Evolutionary conservation across 257 asterid genomes (phyloP).

Genomic region (Nicotiana tomentosiformis): DNA sequence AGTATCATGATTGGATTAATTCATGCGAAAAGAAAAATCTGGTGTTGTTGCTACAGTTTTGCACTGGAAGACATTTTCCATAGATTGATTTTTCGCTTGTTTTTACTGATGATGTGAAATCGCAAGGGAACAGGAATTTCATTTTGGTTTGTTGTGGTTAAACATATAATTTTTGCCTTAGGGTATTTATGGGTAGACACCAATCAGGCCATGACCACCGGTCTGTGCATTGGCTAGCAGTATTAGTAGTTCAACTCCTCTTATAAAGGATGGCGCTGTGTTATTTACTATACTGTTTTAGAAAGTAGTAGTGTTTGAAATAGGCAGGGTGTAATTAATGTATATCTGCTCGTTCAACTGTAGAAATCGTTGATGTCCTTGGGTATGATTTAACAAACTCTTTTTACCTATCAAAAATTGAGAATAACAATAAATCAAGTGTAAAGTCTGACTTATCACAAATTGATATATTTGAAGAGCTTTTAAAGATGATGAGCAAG

Average conservation of each 20-base stretch:
- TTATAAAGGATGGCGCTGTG: not conserved
- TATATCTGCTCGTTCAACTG: too few relatives aligned
- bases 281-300: not conserved
- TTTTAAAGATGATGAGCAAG: too few relatives aligned
- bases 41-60: not conserved
- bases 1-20: conserved; percentile 11
- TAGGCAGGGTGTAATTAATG: too few relatives aligned
- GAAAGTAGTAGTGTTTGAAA: too few relatives aligned
- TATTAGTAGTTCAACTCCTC: not conserved
- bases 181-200: not conserved
- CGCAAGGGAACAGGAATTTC: not conserved
- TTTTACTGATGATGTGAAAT: not conserved
- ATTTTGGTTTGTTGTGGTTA: not conserved
- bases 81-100: not conserved
- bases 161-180: not conserved
- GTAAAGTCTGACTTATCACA: too few relatives aligned
- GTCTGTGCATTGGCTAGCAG: not conserved
- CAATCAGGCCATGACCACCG: not conserved
- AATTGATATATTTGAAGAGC: too few relatives aligned
- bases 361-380: too few relatives aligned
- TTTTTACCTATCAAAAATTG: too few relatives aligned
- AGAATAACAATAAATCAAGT: too few relatives aligned
- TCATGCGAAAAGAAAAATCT: not conserved
- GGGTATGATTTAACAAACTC: too few relatives aligned
- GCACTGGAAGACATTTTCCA: not conserved